Evolutionary conservation across 2,329 filamentous ascomycete species (phyloP).

Genomic region (Lojkania enalia): DNA sequence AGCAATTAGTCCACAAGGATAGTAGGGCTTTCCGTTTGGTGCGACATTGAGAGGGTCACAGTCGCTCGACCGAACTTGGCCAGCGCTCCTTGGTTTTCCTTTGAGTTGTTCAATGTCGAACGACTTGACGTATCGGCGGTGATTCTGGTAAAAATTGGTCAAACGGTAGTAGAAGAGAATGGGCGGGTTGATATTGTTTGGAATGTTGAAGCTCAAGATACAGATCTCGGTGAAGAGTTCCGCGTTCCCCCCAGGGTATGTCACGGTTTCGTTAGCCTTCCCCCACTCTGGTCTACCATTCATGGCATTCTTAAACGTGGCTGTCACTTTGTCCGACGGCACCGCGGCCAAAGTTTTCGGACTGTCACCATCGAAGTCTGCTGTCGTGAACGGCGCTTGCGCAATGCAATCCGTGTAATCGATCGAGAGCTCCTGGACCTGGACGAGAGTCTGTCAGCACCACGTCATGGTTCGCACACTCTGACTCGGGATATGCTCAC

Average conservation of each 20-base stretch:
- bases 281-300: constrained; percentile 40
- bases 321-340: constrained; percentile 60
- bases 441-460: neutral
- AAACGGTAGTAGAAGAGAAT: constrained; percentile 94
- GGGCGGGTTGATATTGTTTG: constrained; percentile 76
- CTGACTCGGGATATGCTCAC: constrained; percentile 55
- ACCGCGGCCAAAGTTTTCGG: constrained; percentile 53
- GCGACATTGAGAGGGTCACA: constrained; percentile 70
- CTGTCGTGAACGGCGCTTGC: constrained; percentile 54
- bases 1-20: constrained; percentile 92
- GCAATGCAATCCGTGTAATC: constrained; percentile 81
- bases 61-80: constrained; percentile 66
- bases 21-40: constrained; percentile 67
- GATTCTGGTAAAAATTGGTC: constrained; percentile 98
- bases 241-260: constrained; percentile 24
- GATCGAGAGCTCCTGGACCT: constrained; percentile 89
- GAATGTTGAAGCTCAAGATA: constrained; percentile 76
- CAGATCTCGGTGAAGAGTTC: constrained; percentile 58
- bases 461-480: neutral
- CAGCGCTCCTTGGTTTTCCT: constrained; percentile 65
- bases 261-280: constrained; percentile 41
- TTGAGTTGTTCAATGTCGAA: constrained; percentile 82
- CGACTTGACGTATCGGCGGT: constrained; percentile 91
- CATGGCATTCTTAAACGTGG: constrained; percentile 69
- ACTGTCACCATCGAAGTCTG: constrained; percentile 18